Base-by-base conservation (phyloP, 805 yeast genomes). In the Torulaspora maleeae region DNA sequence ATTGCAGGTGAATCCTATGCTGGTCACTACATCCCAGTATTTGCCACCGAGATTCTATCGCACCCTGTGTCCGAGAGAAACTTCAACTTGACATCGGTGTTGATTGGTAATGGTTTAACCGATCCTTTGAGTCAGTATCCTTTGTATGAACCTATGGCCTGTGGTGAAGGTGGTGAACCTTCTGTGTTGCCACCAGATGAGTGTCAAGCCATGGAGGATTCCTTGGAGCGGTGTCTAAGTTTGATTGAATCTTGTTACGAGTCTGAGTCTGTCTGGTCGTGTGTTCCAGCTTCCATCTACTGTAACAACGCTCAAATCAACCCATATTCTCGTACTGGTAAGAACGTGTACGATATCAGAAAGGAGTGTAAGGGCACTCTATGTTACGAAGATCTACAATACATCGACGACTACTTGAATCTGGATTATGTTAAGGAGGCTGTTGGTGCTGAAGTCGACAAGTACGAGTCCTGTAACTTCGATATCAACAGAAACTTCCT, bases 1-100 rank as follows among this genome's bases (percentile, higher is more conserved):
- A 85, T 89, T 63, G 83, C 96, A 36, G 96, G 96, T 54, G 96
- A 89, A 64, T 84, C 95, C 7, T 89, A 90, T 60, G 96, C 91
- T 15, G 96, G 97, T 41, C 95, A 88, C 62, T 90, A 91, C 69
- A 85, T 90, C 53, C 99, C 99, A 16, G 86, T 77, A 8, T 86
- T 89, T 67, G 95, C 95, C 6, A 64, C 78, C 47, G 95, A 87
- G 66, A 87, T 89, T 56, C 69, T 86, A 56, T 71, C 77, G 32
- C 87, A 85, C 58, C 72, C 76, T 19, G 63, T 58, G 17, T 68
- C 67, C 33, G 83, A 81, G 60, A 70, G 80, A 53, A 61, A 67
- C 57, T 82, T 82, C 68, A 76, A 84, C 57, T 74, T 87, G 58
- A 72, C 82, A 5, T 86, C 95, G 2, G 82, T 88, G 10, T 64